Conservation (phyloP, 2,329 filamentous ascomycete genomes). For the Pestalotiopsis sp. region DNA sequence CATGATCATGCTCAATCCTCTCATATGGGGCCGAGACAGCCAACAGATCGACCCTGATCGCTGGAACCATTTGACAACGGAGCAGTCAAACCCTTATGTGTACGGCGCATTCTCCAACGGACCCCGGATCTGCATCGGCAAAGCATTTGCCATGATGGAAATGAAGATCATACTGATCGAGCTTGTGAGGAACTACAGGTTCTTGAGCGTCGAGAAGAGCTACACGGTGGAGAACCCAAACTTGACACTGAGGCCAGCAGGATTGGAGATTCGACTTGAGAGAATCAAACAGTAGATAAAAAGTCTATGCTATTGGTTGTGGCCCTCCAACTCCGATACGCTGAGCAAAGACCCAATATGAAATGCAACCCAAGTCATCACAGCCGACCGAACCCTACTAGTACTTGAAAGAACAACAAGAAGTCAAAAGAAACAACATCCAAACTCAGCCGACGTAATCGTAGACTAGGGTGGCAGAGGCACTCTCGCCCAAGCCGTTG, state of each 20-base stretch:
- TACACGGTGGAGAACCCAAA: slow-evolving; percentile 6
- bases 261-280: neutral
- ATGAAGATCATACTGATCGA: slow-evolving; percentile 21
- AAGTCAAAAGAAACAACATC: neutral
- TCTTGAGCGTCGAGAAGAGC: slow-evolving; percentile 1
- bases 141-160: slow-evolving; percentile 18
- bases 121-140: slow-evolving; percentile 21
- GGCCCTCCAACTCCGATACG: neutral
- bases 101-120: slow-evolving; percentile 28
- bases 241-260: slow-evolving; percentile 1
- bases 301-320: neutral
- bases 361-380: neutral
- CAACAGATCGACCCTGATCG: slow-evolving; percentile 38
- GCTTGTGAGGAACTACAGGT: slow-evolving; percentile 13
- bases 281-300: neutral
- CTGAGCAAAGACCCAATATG: neutral
- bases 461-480: neutral
- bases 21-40: slow-evolving; percentile 39
- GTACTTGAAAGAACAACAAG: neutral
- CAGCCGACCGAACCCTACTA: neutral
- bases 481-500: neutral
- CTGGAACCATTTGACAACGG: slow-evolving; percentile 31
- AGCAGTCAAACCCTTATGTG: slow-evolving; percentile 29
- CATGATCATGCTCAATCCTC: slow-evolving; percentile 35
- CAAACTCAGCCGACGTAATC: neutral